These are phyloP conservation scores for Zasmidium citrigriseum DNA, from an alignment of 2,329 filamentous ascomycete species.

Conservation along the genomic window DNA sequence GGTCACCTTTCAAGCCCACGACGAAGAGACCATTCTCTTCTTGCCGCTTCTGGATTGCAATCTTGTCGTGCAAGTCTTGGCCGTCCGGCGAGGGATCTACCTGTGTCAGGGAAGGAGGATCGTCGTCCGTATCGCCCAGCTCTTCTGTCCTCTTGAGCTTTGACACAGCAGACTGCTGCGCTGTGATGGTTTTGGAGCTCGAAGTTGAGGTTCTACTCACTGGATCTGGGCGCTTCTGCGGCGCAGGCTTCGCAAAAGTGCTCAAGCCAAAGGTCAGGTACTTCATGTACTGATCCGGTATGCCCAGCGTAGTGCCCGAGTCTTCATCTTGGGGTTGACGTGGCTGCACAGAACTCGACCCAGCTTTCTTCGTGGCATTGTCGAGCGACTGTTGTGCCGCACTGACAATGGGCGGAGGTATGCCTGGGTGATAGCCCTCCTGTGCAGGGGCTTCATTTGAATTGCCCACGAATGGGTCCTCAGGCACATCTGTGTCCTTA, in stretches of 20 bases:
- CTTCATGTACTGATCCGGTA: constrained; percentile 52
- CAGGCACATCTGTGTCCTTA: neutral
- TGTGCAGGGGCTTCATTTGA: constrained; percentile 7
- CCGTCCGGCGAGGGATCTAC: constrained; percentile 42
- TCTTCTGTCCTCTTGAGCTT: constrained; percentile 8
- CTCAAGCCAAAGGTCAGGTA: constrained; percentile 52
- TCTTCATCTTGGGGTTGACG: constrained; percentile 16
- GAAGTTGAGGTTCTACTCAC: constrained; percentile 26
- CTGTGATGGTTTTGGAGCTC: constrained; percentile 26
- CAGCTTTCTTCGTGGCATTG: constrained; percentile 40
- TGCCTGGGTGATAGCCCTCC: constrained; percentile 35
- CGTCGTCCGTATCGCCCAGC: constrained; percentile 16
- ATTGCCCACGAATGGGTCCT: neutral
- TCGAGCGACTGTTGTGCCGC: constrained; percentile 47
- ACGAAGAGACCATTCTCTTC: constrained; percentile 61
- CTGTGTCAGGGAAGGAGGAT: constrained; percentile 21
- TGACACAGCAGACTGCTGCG: constrained; percentile 5
- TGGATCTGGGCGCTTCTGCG: constrained; percentile 22
- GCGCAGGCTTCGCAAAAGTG: constrained; percentile 29
- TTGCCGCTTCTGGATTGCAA: constrained; percentile 53
- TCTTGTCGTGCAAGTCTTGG: constrained; percentile 58
- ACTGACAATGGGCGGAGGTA: constrained; percentile 50
- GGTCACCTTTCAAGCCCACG: constrained; percentile 67
- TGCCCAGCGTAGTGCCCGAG: constrained; percentile 40
- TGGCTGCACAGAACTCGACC: constrained; percentile 7